These are phyloP conservation scores for Phytophthora pini DNA, from an alignment of 352 stramenopile genomes.

Conservation along the genomic window DNA sequence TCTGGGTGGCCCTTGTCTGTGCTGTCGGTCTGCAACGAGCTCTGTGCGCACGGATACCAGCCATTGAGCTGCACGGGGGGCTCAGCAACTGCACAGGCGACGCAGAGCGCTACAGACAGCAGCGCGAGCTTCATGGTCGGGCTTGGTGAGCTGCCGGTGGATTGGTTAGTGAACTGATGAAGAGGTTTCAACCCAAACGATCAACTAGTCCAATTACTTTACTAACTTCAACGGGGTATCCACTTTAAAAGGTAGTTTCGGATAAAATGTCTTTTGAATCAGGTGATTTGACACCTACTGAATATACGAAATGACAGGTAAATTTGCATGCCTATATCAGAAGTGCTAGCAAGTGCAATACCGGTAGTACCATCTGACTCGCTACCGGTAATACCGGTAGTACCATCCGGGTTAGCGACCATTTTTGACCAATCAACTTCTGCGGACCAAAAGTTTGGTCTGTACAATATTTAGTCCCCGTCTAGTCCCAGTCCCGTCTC, in stretches of 20 bases:
- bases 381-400: too few relatives aligned
- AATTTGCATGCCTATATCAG: constrained; percentile 15
- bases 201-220: neutral
- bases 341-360: neutral
- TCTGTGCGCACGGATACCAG: constrained; percentile 61
- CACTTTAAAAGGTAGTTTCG: neutral
- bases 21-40: constrained; percentile 32
- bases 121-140: constrained; percentile 14
- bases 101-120: constrained; percentile 3
- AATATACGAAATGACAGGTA: constrained; percentile 12
- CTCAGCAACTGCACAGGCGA: constrained; percentile 8
- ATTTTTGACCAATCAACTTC: too few relatives aligned
- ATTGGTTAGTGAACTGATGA: constrained; percentile 19
- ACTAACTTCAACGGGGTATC: constrained; percentile 5
- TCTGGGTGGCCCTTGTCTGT: constrained; percentile 40
- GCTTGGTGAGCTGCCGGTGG: constrained; percentile 6
- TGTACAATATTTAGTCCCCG: too few relatives aligned
- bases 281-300: constrained; percentile 1
- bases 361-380: too few relatives aligned
- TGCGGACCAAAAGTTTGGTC: too few relatives aligned
- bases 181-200: constrained; percentile 11
- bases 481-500: too few relatives aligned
- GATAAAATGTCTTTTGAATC: neutral
- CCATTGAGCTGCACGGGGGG: constrained; percentile 54
- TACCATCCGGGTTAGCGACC: too few relatives aligned